Percentiles rank a stretch among this genome's conserved stretches.
These are phyloP conservation scores for Debaryomyces singareniensis DNA, from an alignment of 1,139 yeast species.

Conservation along the genomic window DNA sequence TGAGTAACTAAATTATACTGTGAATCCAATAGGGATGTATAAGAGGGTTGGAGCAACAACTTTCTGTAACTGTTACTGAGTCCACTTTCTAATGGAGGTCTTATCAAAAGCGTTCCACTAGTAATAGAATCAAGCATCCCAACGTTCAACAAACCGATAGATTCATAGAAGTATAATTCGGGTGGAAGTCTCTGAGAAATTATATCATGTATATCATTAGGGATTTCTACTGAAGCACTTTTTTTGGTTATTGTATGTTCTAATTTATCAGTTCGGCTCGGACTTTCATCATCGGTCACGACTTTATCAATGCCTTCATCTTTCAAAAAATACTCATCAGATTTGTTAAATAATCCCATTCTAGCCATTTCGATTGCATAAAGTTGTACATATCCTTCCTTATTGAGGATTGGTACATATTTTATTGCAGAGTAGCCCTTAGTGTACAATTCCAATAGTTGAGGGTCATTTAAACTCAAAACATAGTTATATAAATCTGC, in stretches of 20 bases:
- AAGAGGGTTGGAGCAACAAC: conserved; percentile 41
- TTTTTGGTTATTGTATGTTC: neutral
- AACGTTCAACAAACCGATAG: conserved; percentile 68
- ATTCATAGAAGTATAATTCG: conserved; percentile 75
- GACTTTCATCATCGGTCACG: conserved; percentile 3
- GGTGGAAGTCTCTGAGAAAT: conserved; percentile 84
- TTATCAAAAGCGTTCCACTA: conserved; percentile 56
- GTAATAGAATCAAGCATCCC: conserved; percentile 63
- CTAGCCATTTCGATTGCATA: conserved; percentile 35
- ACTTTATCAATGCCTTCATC: conserved; percentile 2
- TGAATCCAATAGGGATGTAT: conserved; percentile 48
- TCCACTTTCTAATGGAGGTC: conserved; percentile 69
- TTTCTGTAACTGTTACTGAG: conserved; percentile 50
- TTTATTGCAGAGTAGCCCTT: conserved; percentile 37
- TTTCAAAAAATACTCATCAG: conserved; percentile 4
- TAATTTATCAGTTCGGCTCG: conserved; percentile 1
- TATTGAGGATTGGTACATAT: conserved; percentile 62
- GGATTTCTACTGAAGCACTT: conserved; percentile 28
- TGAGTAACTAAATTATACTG: conserved; percentile 67
- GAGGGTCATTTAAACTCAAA: conserved; percentile 31
- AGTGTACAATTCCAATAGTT: conserved; percentile 29
- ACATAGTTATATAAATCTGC: conserved; percentile 32
- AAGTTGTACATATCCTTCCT: conserved; percentile 64
- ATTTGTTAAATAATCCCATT: conserved; percentile 18
- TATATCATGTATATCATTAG: conserved; percentile 76